These are phyloP conservation scores for Exophiala sp. DNA, from an alignment of 2,329 filamentous ascomycete species.

Conservation along the genomic window DNA sequence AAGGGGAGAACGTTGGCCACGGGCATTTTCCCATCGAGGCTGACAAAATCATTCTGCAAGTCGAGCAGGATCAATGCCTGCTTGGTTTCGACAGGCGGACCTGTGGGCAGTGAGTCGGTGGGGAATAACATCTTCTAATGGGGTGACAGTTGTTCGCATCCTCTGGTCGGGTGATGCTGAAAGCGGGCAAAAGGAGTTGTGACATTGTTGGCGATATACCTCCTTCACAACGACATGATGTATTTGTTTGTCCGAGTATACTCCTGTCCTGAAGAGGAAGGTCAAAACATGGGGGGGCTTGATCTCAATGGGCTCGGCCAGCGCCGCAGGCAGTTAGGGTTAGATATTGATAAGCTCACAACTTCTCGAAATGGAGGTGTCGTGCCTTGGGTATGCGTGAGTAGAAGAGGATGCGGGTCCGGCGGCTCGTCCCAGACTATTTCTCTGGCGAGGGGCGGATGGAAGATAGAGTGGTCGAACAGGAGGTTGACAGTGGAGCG, in stretches of 20 bases:
- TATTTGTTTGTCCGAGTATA: too few species aligned
- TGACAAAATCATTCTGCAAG: conserved; percentile 85
- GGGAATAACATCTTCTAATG: conserved; percentile 24
- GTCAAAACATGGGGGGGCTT: too few species aligned
- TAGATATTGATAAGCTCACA: too few species aligned
- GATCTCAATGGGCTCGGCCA: too few species aligned
- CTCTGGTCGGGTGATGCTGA: conserved; percentile 1
- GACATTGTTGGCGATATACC: neutral
- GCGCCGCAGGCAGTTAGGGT: too few species aligned
- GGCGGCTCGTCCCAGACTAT: neutral
- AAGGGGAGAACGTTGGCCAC: conserved; percentile 63
- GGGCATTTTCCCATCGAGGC: conserved; percentile 63
- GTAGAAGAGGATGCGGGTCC: neutral
- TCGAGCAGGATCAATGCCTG: conserved; percentile 79
- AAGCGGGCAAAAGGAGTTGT: neutral
- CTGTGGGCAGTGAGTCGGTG: conserved; percentile 25
- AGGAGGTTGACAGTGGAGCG: neutral
- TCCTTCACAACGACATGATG: too few species aligned
- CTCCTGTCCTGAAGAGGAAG: too few species aligned
- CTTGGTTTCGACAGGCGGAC: conserved; percentile 53
- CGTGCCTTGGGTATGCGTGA: neutral
- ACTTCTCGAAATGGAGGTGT: neutral
- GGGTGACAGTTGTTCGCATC: conserved; percentile 7
- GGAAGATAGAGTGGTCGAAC: neutral
- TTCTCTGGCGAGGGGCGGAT: neutral